Base-by-base conservation (phyloP, 495 filamentous ascomycete genomes). In the Neurospora sp. region DNA sequence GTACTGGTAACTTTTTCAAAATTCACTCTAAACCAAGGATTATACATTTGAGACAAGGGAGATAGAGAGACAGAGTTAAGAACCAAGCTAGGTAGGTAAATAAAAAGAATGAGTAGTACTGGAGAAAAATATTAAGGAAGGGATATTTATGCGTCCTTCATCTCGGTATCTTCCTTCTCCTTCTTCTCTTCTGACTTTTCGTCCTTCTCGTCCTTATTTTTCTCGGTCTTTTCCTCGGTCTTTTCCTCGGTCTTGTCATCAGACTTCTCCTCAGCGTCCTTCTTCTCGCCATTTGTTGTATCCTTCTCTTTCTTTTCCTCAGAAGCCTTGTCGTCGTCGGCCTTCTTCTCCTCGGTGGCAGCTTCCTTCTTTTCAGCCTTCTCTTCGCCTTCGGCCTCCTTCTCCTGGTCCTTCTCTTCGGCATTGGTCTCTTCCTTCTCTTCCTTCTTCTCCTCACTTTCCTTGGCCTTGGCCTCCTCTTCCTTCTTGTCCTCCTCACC, bases 341-440 rank as follows among this genome's bases (percentile, higher is more conserved):
- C 68, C 35, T 40, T 68, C 12, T 73, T 37, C 59, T 80, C 75
- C 69, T 76, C 79, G 40, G 70, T 74, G 14, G 59, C 75, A 7
- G 75, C 69, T 17, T 73, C 44, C 38, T 70, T 70, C 69, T 71
- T 53, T 27, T 70, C 69, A 27, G 40, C 68, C 70, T 70, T 70
- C 39, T 69, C 76, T 20, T 44, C 42, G 17, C 1, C 17, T 12
- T 71, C 74, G 14, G 5, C 53, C 40, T 40, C 68, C 8, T 73
- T 40, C 40, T 80, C 76, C 70, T 76, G 40, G 69, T 73, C 68
- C 71, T 70, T 70, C 39, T 73, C 74, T 69, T 76, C 81, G 35
- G 86, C 84, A 27, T 89, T 71, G 76, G 80, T 84, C 82, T 86
- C 83, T 1, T 48, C 45, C n/a, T 48, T 22, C 5, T 89, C 88